phyloP scores from a whole-genome alignment of 2,329 filamentous ascomycete genomes.

The Aspergillus ochraceoroseus region DNA sequence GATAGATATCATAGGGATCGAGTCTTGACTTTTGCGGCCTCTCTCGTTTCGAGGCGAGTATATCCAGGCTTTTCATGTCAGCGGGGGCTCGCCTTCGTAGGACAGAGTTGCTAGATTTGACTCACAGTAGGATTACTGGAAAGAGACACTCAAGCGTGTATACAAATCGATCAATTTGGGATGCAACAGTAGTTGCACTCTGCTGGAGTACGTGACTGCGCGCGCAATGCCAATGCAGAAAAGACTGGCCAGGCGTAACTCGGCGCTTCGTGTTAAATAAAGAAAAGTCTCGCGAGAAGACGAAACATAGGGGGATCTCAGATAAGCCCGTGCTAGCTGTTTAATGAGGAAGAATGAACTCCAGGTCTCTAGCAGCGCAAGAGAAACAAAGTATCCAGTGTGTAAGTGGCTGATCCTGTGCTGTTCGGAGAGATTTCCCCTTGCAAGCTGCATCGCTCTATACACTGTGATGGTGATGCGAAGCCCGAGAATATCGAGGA shows the following conservation, averaged over 20 bases:
- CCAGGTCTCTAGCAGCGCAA: conserved; percentile 15
- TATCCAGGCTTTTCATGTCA: conserved; percentile 9
- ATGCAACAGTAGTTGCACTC: conserved; percentile 5
- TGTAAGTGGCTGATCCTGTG: conserved; percentile 10
- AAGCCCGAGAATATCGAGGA: conserved; percentile 5
- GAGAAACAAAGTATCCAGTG: conserved; percentile 14
- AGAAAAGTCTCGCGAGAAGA: conserved; percentile 2
- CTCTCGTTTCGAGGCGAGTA: conserved; percentile 8
- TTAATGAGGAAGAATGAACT: conserved; percentile 15
- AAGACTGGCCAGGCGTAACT: conserved; percentile 13
- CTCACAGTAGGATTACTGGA: conserved; percentile 7
- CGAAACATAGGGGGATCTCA: background rate
- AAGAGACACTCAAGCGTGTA: conserved; percentile 17
- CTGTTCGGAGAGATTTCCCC: background rate
- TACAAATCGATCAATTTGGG: conserved; percentile 13
- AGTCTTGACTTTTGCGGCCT: background rate
- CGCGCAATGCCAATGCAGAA: conserved; percentile 12
- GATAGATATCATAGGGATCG: background rate
- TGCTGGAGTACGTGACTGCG: conserved; percentile 13
- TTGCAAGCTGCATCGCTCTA: background rate
- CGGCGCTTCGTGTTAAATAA: conserved; percentile 10
- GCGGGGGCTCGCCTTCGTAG: too few species aligned
- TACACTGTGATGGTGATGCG: conserved; percentile 6
- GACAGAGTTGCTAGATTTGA: background rate
- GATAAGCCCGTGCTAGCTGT: conserved; percentile 8